Evolutionary conservation across 2,329 filamentous ascomycete genomes (phyloP).

Genomic region (Neofusicoccum umdonicola): DNA sequence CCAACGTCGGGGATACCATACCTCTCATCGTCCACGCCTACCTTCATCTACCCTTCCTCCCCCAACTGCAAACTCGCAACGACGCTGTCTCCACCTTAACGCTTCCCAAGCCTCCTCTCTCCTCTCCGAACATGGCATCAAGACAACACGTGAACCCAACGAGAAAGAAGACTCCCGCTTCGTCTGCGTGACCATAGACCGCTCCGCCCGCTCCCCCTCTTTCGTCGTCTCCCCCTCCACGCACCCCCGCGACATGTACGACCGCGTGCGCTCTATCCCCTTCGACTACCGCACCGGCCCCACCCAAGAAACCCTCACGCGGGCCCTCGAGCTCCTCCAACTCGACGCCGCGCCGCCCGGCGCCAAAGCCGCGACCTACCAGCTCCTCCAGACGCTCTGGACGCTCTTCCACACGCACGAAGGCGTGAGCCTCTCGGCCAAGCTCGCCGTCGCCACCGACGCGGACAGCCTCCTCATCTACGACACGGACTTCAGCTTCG

Average conservation of each 20-base stretch:
- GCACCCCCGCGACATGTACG: conserved; percentile 40
- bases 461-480: conserved; percentile 49
- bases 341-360: conserved; percentile 48
- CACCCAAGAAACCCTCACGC: conserved; percentile 37
- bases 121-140: conserved; percentile 52
- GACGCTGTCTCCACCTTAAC: conserved; percentile 55
- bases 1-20: conserved; percentile 52
- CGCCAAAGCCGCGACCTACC: conserved; percentile 45
- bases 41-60: background rate
- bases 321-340: conserved; percentile 52
- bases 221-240: conserved; percentile 59
- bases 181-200: conserved; percentile 65
- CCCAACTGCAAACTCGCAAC: conserved; percentile 33
- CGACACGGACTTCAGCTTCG: conserved; percentile 62
- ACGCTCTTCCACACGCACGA: conserved; percentile 63
- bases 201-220: conserved; percentile 60
- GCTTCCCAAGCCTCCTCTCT: conserved; percentile 55
- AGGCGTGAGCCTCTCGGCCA: conserved; percentile 60
- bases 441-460: conserved; percentile 42
- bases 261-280: conserved; percentile 55
- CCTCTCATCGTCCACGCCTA: conserved; percentile 21
- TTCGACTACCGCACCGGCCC: conserved; percentile 58
- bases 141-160: conserved; percentile 42
- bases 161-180: conserved; percentile 47
- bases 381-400: conserved; percentile 55